Conservation (phyloP, 129 eudicot genomes). For the Artemisia argyi region DNA sequence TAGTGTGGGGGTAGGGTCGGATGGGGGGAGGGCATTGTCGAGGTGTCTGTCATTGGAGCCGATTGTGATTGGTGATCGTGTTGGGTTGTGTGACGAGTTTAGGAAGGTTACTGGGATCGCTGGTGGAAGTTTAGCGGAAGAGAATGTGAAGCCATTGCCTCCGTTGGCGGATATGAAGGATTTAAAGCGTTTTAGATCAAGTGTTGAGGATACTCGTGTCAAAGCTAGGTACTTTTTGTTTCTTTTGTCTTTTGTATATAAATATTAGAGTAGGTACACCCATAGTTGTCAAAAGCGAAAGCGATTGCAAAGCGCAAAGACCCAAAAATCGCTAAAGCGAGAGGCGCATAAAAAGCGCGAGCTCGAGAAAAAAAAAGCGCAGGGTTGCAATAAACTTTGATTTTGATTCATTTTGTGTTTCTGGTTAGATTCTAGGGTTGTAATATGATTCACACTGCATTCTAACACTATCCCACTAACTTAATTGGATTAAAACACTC, state of each 20-base stretch:
- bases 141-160: slow-evolving; percentile 49
- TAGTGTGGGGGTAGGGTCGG: slow-evolving; percentile 5
- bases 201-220: slow-evolving; percentile 49
- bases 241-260: slow-evolving; percentile 9
- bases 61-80: slow-evolving; percentile 44
- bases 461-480: too few relatives aligned
- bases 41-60: slow-evolving; percentile 67
- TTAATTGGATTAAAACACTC: too few relatives aligned
- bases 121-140: slow-evolving; percentile 47
- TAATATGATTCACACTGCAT: too few relatives aligned
- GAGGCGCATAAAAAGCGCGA: too few relatives aligned
- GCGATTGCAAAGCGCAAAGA: too few relatives aligned
- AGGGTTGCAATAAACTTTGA: too few relatives aligned
- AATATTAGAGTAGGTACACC: slow-evolving; percentile 8
- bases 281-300: too few relatives aligned
- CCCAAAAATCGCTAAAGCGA: too few relatives aligned
- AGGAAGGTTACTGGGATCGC: slow-evolving; percentile 57
- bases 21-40: slow-evolving; percentile 44
- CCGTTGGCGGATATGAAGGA: slow-evolving; percentile 50
- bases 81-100: slow-evolving; percentile 46
- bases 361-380: too few relatives aligned
- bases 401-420: too few relatives aligned
- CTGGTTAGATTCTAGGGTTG: too few relatives aligned
- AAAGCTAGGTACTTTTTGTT: slow-evolving; percentile 66
- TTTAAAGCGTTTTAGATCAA: slow-evolving; percentile 51